Evolutionary conservation across 2,329 filamentous ascomycete species (phyloP).

Genomic region (Apiospora phragmitis): DNA sequence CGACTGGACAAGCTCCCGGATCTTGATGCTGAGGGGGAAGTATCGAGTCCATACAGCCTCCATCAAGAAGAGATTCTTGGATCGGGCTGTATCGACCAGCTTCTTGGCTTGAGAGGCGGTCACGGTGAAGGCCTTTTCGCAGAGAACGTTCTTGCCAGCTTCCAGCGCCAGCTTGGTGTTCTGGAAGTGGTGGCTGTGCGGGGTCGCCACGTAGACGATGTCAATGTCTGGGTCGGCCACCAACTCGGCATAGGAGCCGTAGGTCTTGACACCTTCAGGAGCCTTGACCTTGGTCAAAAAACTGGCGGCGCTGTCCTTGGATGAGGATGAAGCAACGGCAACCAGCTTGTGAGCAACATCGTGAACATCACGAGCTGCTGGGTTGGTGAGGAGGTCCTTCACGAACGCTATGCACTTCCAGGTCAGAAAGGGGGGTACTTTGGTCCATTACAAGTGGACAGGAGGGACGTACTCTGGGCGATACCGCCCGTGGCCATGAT

Average conservation of each 20-base stretch:
- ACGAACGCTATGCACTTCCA: conserved; percentile 59
- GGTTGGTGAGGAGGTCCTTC: conserved; percentile 76
- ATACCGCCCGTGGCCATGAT: conserved; percentile 63
- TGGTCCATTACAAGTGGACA: neutral
- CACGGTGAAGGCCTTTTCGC: conserved; percentile 88
- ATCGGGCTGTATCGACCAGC: conserved; percentile 69
- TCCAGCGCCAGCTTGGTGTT: conserved; percentile 83
- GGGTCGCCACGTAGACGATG: conserved; percentile 86
- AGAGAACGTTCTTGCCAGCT: conserved; percentile 84
- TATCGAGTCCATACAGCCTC: conserved; percentile 89
- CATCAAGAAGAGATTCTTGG: conserved; percentile 77
- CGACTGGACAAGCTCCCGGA: conserved; percentile 62
- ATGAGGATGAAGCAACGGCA: conserved; percentile 79
- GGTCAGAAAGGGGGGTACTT: conserved; percentile 10
- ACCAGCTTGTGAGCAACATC: conserved; percentile 77
- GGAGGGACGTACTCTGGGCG: conserved; percentile 49
- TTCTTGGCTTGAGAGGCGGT: conserved; percentile 75
- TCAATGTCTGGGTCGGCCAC: conserved; percentile 78
- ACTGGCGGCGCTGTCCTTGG: conserved; percentile 64
- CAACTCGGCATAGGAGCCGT: conserved; percentile 80
- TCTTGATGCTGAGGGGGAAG: conserved; percentile 79
- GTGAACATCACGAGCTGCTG: conserved; percentile 64
- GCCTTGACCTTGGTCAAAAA: conserved; percentile 74
- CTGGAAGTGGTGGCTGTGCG: conserved; percentile 91
- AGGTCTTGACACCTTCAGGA: conserved; percentile 67